Evolutionary conservation across 169 alveolate species (phyloP).

Genomic region (Babesia divergens): DNA sequence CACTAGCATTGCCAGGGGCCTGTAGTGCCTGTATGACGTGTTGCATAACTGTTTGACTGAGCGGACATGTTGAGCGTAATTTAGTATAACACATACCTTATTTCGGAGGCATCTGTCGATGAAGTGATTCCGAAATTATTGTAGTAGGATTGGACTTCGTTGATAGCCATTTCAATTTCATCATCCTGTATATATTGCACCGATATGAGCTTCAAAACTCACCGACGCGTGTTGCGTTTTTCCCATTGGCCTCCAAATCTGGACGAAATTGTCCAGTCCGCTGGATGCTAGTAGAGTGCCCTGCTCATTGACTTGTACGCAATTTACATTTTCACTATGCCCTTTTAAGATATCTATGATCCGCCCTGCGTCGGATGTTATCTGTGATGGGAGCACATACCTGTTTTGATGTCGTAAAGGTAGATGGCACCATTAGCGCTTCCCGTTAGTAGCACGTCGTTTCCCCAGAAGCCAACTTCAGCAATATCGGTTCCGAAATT

Average conservation of each 20-base stretch:
- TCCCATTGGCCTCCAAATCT: slow-evolving; percentile 62
- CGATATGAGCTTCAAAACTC: background rate
- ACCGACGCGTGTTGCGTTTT: slow-evolving; percentile 29
- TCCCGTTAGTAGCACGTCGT: slow-evolving; percentile 55
- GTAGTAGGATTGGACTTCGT: slow-evolving; percentile 7
- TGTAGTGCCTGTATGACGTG: slow-evolving; percentile 20
- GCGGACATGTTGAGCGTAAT: background rate
- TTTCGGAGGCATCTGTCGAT: background rate
- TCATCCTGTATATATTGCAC: background rate
- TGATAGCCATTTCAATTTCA: background rate
- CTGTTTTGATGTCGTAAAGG: slow-evolving; percentile 49
- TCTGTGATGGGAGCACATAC: background rate
- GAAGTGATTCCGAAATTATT: background rate
- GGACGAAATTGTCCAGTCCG: slow-evolving; percentile 59
- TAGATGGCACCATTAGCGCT: slow-evolving; percentile 61
- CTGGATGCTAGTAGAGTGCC: slow-evolving; percentile 60
- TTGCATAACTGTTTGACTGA: slow-evolving; percentile 17
- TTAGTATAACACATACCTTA: background rate
- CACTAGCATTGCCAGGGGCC: slow-evolving; percentile 8
- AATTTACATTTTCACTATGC: slow-evolving; percentile 58
- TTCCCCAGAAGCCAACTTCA: slow-evolving; percentile 67
- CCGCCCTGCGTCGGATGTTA: slow-evolving; percentile 29
- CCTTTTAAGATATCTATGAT: slow-evolving; percentile 51
- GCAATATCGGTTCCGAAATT: slow-evolving; percentile 63
- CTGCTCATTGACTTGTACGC: slow-evolving; percentile 68